These are phyloP conservation scores for Colletotrichum sp. DNA, from an alignment of 2,329 filamentous ascomycete species.

Conservation along the genomic window DNA sequence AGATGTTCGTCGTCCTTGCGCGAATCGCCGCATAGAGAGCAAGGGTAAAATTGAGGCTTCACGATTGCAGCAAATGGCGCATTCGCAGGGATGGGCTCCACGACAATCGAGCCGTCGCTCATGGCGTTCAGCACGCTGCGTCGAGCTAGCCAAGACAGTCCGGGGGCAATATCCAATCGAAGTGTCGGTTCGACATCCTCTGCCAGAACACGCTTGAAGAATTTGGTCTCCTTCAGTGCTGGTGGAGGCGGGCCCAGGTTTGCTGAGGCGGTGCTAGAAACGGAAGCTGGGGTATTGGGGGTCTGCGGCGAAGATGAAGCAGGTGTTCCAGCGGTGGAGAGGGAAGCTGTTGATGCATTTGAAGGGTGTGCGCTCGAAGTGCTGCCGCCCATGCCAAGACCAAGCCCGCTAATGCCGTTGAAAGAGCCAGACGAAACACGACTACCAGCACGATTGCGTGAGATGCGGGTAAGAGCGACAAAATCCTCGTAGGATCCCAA, in stretches of 20 bases:
- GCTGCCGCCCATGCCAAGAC: constrained; percentile 50
- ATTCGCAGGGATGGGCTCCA: constrained; percentile 80
- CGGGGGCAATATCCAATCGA: constrained; percentile 85
- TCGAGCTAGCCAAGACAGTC: constrained; percentile 91
- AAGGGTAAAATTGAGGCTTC: constrained; percentile 68
- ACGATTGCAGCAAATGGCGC: constrained; percentile 53
- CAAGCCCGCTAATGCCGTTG: constrained; percentile 55
- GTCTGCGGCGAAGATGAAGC: constrained; percentile 61
- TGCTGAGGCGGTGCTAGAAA: constrained; percentile 48
- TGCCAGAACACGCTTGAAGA: constrained; percentile 86
- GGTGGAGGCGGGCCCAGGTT: constrained; percentile 45
- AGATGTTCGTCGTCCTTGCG: constrained; percentile 74
- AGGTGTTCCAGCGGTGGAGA: constrained; percentile 52
- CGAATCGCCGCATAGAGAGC: constrained; percentile 87
- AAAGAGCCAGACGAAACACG: constrained; percentile 71
- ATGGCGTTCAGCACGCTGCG: constrained; percentile 84
- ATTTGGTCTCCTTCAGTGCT: constrained; percentile 86
- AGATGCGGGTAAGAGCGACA: constrained; percentile 72
- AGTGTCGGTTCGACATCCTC: constrained; percentile 97
- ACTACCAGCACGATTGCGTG: constrained; percentile 65
- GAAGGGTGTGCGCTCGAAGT: constrained; percentile 54
- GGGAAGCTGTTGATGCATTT: constrained; percentile 65
- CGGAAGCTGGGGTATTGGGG: constrained; percentile 62
- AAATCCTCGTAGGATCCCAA: constrained; percentile 86
- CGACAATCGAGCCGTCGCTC: constrained; percentile 82